Conservation (phyloP, 345 rosid genomes). For the Populus euphratica region DNA sequence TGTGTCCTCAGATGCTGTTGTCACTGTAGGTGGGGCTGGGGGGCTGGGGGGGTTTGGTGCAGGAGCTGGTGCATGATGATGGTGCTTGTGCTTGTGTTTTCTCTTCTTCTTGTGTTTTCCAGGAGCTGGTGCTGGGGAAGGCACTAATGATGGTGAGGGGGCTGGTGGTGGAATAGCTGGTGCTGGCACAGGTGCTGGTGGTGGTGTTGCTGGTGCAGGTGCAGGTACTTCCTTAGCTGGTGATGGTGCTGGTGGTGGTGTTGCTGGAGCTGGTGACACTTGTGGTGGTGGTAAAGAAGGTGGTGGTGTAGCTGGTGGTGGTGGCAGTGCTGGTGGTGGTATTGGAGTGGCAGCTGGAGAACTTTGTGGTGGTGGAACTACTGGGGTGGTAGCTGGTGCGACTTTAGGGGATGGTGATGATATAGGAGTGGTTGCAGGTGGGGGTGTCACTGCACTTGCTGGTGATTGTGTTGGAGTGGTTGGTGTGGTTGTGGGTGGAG, state of each 20-base stretch:
- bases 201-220: constrained; percentile 27
- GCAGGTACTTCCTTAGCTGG: constrained; percentile 26
- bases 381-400: constrained; percentile 60
- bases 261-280: constrained; percentile 20
- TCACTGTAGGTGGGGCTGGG: constrained; percentile 70
- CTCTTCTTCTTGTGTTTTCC: constrained; percentile 24
- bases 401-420: constrained; percentile 55
- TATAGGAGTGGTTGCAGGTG: constrained; percentile 47
- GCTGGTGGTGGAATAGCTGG: constrained; percentile 41
- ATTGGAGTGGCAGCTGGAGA: constrained; percentile 56
- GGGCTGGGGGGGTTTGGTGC: constrained; percentile 52
- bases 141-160: constrained; percentile 21
- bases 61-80: constrained; percentile 29
- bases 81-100: constrained; percentile 25
- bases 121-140: constrained; percentile 21
- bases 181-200: constrained; percentile 18
- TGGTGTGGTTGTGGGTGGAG: constrained; percentile 38
- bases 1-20: constrained; percentile 48
- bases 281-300: constrained; percentile 28
- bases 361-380: constrained; percentile 48
- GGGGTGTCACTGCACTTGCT: constrained; percentile 37
- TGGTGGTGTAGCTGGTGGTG: constrained; percentile 30
- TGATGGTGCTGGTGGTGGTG: constrained; percentile 38
- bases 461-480: constrained; percentile 42
- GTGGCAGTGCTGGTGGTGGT: constrained; percentile 43